Evolutionary conservation across 306 rosid species (phyloP), one percentile per base, ranked within the genome.

Genomic region (Casuarina equisetifolia): DNA sequence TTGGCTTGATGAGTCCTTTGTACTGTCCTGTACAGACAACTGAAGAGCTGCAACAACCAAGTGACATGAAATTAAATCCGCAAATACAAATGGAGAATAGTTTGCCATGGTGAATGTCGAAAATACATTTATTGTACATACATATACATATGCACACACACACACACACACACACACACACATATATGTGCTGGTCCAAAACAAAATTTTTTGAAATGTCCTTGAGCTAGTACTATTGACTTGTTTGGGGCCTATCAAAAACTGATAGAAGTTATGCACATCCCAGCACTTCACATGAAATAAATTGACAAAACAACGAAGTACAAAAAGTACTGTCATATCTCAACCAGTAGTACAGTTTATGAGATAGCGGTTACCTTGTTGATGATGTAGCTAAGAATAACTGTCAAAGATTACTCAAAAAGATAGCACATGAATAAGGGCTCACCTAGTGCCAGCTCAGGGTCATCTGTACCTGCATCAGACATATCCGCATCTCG

Each of bases 401-500:
- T 36, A 68, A 19, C 4, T 68, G 35, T 16, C 11, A 68, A n/a
- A 45, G n/a, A 76, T 20, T 10, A 46, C 70, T 8, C 38, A 45
- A 72, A 9, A 69, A 20, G 55, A 55, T 38, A 9, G 39, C 52
- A 9, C 19, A 36, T 35, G 59, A 44, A 71, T 74, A 67, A 44
- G 69, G 77, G 79, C 91, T 83, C 73, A 96, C 99, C 99, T 66
- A 91, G 85, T 74, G 98, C 99, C 89, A 96, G 79, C 38, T 91
- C 99, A 39, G 98, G 97, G 78, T 96, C 99, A 43, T 79, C 93
- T 51, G 90, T 82, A 74, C 86, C 81, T 73, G 87, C 91, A 69
- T 90, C 97, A 62, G 99, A 90, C 99, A 96, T 91, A 84, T 91
- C 94, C 59, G 91, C 81, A 75, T 96, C 99, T 86, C 77, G 91